Percentiles rank a stretch among this genome's conserved stretches.
phyloP scores from a whole-genome alignment of 2,329 filamentous ascomycete species.

The Colletotrichum orchidophilum region DNA sequence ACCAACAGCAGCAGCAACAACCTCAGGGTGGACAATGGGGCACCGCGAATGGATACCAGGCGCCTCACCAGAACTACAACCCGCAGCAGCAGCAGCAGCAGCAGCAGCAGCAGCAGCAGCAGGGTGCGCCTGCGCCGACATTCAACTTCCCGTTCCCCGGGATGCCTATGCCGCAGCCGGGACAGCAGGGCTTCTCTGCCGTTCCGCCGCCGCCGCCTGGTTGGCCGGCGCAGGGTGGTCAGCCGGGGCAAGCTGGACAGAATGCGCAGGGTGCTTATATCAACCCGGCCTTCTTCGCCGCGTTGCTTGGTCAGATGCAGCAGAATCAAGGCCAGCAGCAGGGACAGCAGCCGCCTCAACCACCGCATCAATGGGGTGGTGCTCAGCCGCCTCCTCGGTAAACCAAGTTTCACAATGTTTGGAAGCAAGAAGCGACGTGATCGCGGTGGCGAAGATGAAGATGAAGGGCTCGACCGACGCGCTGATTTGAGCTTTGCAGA shows the following conservation, averaged over 20 bases:
- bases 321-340: conserved; percentile 38
- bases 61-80: conserved; percentile 38
- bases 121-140: conserved; percentile 40
- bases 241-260: conserved; percentile 42
- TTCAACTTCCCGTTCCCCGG: conserved; percentile 56
- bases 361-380: conserved; percentile 29
- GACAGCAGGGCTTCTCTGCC: conserved; percentile 43
- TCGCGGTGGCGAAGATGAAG: too few relatives aligned
- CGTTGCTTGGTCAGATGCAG: conserved; percentile 56
- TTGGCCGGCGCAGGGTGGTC: conserved; percentile 45
- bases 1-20: conserved; percentile 38
- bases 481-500: neutral
- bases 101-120: conserved; percentile 39
- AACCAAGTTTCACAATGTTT: neutral
- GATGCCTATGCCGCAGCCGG: conserved; percentile 48
- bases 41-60: conserved; percentile 36
- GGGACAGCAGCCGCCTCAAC: conserved; percentile 41
- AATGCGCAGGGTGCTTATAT: conserved; percentile 57
- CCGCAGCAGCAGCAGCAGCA: too few relatives aligned
- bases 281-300: conserved; percentile 67
- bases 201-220: conserved; percentile 54
- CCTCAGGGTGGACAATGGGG: conserved; percentile 45
- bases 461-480: neutral
- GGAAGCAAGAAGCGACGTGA: neutral
- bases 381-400: conserved; percentile 25